Conservation (phyloP, 1,284 basidiomycete species). For the Cystobasidiaceae sp. region DNA sequence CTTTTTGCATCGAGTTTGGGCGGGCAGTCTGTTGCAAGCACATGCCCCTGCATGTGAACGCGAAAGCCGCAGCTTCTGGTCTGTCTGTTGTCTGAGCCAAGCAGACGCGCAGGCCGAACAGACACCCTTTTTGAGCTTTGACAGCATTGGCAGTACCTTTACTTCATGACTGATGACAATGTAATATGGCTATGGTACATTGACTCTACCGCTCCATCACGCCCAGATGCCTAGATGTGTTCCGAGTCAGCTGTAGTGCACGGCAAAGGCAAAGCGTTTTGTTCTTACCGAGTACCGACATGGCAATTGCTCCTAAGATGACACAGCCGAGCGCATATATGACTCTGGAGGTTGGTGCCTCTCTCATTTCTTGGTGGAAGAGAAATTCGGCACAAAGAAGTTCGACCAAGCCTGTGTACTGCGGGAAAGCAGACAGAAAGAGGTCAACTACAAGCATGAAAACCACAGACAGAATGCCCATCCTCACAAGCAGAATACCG, state of each 20-base stretch:
- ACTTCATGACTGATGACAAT: no score
- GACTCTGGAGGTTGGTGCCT: constrained; percentile 42
- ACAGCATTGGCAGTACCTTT: no score
- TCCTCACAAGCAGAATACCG: constrained; percentile 65
- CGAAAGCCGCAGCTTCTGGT: no score
- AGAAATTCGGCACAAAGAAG: constrained; percentile 88
- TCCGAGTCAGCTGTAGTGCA: not conserved
- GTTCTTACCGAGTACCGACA: constrained; percentile 48
- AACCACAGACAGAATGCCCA: not conserved
- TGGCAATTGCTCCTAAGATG: constrained; percentile 48
- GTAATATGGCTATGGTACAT: no score
- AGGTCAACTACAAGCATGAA: not conserved
- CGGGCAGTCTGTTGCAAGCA: no score
- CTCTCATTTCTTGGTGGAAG: constrained; percentile 46
- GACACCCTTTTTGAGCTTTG: no score
- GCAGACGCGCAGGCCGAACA: no score
- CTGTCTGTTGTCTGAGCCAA: no score
- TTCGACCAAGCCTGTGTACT: constrained; percentile 75
- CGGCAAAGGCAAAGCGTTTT: not conserved
- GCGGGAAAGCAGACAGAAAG: not conserved
- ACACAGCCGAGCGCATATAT: constrained; percentile 45
- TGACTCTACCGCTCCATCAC: no score
- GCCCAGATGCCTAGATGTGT: constrained; percentile 25
- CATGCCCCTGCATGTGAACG: no score
- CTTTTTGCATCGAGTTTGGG: no score